These are phyloP conservation scores for Adansonia grandidieri DNA, from an alignment of 441 rosid genomes.

Conservation along the genomic window DNA sequence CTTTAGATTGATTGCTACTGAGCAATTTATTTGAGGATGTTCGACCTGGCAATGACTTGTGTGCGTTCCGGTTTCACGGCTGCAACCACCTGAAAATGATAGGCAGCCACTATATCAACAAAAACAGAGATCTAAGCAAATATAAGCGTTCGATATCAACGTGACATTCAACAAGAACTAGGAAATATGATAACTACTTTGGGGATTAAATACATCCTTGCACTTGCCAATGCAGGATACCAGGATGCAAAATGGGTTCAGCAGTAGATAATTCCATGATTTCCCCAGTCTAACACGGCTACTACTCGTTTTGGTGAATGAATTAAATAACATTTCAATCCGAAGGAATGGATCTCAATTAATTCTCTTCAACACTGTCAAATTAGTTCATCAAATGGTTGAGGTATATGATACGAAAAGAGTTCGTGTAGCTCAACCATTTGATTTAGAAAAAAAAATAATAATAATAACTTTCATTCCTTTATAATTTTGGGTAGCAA, in stretches of 20 bases:
- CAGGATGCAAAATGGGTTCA: not conserved
- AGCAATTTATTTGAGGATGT: constrained; percentile 26
- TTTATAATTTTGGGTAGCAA: no score
- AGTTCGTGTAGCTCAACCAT: no score
- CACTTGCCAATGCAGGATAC: not conserved
- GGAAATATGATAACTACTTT: not conserved
- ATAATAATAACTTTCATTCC: no score
- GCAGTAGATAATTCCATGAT: not conserved
- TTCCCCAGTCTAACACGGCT: no score
- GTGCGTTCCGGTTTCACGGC: constrained; percentile 37
- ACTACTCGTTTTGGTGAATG: no score
- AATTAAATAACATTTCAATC: no score
- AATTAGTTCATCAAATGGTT: no score
- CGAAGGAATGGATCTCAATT: no score
- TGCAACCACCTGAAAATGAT: constrained; percentile 47
- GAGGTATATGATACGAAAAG: no score
- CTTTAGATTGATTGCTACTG: constrained; percentile 21
- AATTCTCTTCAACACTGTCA: no score
- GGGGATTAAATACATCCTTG: not conserved
- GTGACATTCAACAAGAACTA: not conserved
- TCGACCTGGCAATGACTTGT: constrained; percentile 33
- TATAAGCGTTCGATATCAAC: not conserved
- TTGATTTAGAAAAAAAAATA: no score
- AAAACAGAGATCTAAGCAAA: not conserved
- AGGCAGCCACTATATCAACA: not conserved